Evolutionary conservation across 129 eudicot species (phyloP).

Genomic region (Chrysanthemum seticuspe): DNA sequence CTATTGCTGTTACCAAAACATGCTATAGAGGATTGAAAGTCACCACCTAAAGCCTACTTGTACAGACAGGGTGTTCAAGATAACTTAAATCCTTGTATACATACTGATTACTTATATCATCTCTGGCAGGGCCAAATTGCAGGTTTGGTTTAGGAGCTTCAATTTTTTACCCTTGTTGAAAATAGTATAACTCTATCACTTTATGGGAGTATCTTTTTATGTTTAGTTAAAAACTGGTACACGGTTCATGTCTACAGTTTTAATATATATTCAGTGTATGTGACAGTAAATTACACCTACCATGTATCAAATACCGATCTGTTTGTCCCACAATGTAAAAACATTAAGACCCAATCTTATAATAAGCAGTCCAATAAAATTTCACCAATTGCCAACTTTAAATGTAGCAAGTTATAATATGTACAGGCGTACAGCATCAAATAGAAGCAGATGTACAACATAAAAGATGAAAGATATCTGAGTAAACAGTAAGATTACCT

Average conservation of each 20-base stretch:
- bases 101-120: neutral
- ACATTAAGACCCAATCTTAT: neutral
- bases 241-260: neutral
- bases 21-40: conserved; percentile 8
- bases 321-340: conserved; percentile 15
- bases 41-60: neutral
- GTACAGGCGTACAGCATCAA: neutral
- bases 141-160: neutral
- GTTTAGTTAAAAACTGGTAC: neutral
- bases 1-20: conserved; percentile 6
- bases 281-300: conserved; percentile 12
- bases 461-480: neutral
- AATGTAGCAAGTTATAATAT: neutral
- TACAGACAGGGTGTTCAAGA: neutral
- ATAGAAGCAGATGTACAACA: neutral
- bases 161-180: neutral
- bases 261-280: neutral
- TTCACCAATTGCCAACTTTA: conserved; percentile 5
- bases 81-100: neutral
- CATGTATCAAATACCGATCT: conserved; percentile 6
- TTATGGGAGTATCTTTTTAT: neutral
- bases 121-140: neutral
- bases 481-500: conserved; percentile 47
- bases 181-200: neutral
- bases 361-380: neutral